Conservation (phyloP, 371 early-diverging fungal genomes). For the Syncephalastrum sp. region DNA sequence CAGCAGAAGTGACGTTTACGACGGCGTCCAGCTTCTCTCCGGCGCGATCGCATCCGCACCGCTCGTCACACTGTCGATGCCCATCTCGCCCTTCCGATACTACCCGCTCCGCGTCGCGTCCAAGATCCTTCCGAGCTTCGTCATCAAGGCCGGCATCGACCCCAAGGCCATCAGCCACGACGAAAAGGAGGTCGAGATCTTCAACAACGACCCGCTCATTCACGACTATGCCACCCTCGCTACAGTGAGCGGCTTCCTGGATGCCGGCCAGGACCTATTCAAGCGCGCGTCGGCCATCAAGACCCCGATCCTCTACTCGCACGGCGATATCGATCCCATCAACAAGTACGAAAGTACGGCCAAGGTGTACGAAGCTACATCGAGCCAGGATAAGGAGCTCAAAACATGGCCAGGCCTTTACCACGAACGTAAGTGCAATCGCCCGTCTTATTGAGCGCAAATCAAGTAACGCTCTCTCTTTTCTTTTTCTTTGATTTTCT, state of each 20-base stretch:
- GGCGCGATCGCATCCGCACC: conserved; percentile 55
- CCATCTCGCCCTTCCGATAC: conserved; percentile 33
- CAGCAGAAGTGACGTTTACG: conserved; percentile 30
- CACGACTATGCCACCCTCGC: conserved; percentile 44
- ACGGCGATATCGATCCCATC: conserved; percentile 51
- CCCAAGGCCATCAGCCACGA: conserved; percentile 49
- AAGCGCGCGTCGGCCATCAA: conserved; percentile 17
- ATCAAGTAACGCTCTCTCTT: background rate
- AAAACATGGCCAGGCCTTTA: conserved; percentile 46
- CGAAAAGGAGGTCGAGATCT: conserved; percentile 40
- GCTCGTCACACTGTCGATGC: conserved; percentile 31
- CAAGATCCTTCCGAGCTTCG: conserved; percentile 47
- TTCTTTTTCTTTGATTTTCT: background rate
- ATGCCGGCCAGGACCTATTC: conserved; percentile 23
- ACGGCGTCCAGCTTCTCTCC: conserved; percentile 34
- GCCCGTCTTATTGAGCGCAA: background rate
- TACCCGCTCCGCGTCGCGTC: conserved; percentile 33
- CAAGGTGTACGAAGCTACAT: conserved; percentile 38
- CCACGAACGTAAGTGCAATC: conserved; percentile 48
- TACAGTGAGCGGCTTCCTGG: conserved; percentile 34
- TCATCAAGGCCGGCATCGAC: conserved; percentile 39
- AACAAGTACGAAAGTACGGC: conserved; percentile 36
- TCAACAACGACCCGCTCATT: conserved; percentile 55
- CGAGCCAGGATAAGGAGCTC: conserved; percentile 46
- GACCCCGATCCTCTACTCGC: conserved; percentile 44